Percentiles rank a stretch among this genome's conserved stretches.
phyloP scores from a whole-genome alignment of 2,329 filamentous ascomycete genomes.

The Talaromyces pinophilus region DNA sequence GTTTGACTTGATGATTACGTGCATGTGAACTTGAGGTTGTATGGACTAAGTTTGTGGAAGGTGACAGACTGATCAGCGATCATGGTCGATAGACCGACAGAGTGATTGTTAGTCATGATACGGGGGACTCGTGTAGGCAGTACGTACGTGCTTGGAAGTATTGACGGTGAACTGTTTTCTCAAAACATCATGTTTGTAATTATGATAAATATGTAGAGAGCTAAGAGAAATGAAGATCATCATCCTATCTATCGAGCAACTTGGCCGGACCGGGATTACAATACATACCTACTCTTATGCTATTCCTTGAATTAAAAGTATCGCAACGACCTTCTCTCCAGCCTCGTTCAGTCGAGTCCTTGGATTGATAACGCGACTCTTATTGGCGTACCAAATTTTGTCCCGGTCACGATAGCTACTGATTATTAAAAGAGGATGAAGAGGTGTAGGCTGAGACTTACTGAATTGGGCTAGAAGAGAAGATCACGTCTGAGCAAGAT shows the following conservation, averaged over 20 bases:
- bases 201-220: no score
- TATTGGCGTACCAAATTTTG: constrained; percentile 6
- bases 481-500: constrained; percentile 5
- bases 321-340: constrained; percentile 17
- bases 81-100: background rate
- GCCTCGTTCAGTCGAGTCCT: background rate
- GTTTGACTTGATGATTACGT: constrained; percentile 11
- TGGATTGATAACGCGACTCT: background rate
- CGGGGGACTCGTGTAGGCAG: background rate
- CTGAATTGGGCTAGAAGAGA: background rate
- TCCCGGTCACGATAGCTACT: background rate
- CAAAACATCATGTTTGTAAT: background rate
- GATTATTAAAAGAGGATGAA: background rate
- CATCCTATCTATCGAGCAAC: background rate
- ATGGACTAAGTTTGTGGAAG: background rate
- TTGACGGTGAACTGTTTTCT: background rate
- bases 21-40: constrained; percentile 14
- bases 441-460: background rate
- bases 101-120: background rate
- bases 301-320: background rate
- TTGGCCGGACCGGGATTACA: background rate
- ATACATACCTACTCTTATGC: background rate
- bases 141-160: background rate
- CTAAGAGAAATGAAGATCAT: background rate
- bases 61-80: constrained; percentile 12